Base-by-base conservation (phyloP, 371 early-diverging fungal genomes). In the Mucor saturninus region DNA sequence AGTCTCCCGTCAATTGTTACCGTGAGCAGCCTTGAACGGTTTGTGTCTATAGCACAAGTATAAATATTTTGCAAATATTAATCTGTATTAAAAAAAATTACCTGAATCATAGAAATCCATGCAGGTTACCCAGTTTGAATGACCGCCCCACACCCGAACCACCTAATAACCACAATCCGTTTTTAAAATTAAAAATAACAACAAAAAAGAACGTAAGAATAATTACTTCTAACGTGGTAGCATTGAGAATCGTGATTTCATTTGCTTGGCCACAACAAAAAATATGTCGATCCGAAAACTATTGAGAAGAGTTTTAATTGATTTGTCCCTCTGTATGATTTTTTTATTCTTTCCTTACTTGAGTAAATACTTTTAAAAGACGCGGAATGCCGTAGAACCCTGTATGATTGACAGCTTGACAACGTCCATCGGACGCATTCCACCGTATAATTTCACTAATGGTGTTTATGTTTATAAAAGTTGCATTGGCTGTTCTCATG, bases 381-480 rank as follows among this genome's bases (percentile, higher is more conserved):
- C 72, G 77, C 21, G 87, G 86, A 5, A 81, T 67, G 4, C 89
- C 89, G 42, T 83, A 74, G 65, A 88, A 86, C 0, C 87, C 90
- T 10, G 62, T 75, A 8, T 78, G 59, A 63, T 86, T 87, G 0
- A 86, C 80, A 31, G 84, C 85, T 43, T 89, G 77, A 64, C 91
- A 89, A 5, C 90, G 80, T 4, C 92, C 92, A 59, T 92, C 92
- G 1, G 75, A 73, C 9, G 88, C 71, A 71, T 81, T 88, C 92
- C 92, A 92, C 61, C 88, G 85, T 52, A 85, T 83, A 40, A 89
- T 82, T 54, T 89, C 87, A 13, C 90, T 90, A 66, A 28, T 30
- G 51, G 2, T 21, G 21, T 21, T 21, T 21, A 21, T 21, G 21
- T 21, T 5, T 40, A 35, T 7, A 52, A 51, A 49, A 31, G 4